Percentiles rank a stretch among this genome's conserved stretches.
phyloP scores from a whole-genome alignment of 768 basidiomycete genomes.

The Cyclocybe aegerita region DNA sequence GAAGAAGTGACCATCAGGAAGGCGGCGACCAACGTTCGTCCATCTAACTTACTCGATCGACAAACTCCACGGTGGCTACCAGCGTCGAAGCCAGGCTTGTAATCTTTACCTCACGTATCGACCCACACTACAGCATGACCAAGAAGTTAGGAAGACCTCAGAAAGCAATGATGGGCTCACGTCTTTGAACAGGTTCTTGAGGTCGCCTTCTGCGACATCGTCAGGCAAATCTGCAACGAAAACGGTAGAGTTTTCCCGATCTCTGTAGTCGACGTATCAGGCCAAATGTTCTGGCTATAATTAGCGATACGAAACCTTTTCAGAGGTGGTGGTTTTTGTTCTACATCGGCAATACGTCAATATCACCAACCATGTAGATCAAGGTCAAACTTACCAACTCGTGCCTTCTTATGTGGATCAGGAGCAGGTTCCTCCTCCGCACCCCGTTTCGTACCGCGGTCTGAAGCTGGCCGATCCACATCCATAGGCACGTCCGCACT shows the following conservation, averaged over 20 bases:
- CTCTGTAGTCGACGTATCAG: constrained; percentile 44
- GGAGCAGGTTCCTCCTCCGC: constrained; percentile 50
- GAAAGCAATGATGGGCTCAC: constrained; percentile 38
- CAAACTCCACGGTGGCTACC: constrained; percentile 91
- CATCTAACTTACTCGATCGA: constrained; percentile 46
- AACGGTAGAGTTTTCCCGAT: constrained; percentile 93
- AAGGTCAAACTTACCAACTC: constrained; percentile 45
- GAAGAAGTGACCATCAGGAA: neutral
- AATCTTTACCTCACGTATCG: constrained; percentile 81
- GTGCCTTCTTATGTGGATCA: constrained; percentile 55
- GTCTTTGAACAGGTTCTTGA: constrained; percentile 81
- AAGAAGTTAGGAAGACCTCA: neutral
- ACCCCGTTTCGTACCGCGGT: constrained; percentile 57
- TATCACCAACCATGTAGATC: neutral
- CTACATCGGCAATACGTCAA: constrained; percentile 23
- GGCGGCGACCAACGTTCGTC: neutral
- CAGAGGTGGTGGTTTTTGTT: constrained; percentile 44
- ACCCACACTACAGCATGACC: constrained; percentile 66
- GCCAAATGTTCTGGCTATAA: neutral
- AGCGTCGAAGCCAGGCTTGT: constrained; percentile 54
- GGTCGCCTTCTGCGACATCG: constrained; percentile 58
- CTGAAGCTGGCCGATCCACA: constrained; percentile 25
- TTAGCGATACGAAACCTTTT: constrained; percentile 51
- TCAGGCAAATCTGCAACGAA: constrained; percentile 75
- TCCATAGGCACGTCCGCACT: constrained; percentile 18